These are phyloP conservation scores for Eucalyptus sideroxylon DNA, from an alignment of 345 rosid species.

Conservation along the genomic window DNA sequence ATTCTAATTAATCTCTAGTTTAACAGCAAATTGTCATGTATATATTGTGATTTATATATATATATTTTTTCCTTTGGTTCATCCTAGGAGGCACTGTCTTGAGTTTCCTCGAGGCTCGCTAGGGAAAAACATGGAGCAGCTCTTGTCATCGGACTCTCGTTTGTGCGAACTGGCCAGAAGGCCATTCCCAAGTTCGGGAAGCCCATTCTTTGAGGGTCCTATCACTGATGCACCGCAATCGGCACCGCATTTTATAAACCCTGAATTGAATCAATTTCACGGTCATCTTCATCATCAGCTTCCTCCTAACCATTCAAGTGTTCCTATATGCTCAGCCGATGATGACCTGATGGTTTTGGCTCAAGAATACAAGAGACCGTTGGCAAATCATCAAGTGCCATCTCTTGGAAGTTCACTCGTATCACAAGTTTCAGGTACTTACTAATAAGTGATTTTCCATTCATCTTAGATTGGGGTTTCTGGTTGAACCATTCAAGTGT, in stretches of 20 bases:
- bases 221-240: background rate
- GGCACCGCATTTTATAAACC: background rate
- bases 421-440: too few relatives aligned
- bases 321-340: too few relatives aligned
- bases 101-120: background rate
- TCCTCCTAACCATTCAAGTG: background rate
- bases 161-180: background rate
- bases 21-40: background rate
- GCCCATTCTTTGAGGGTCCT: background rate
- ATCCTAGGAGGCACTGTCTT: background rate
- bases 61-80: background rate
- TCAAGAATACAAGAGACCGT: too few relatives aligned
- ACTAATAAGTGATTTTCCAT: too few relatives aligned
- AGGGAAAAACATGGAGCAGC: background rate
- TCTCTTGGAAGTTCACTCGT: too few relatives aligned
- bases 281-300: background rate
- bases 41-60: background rate
- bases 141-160: background rate
- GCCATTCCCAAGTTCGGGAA: background rate
- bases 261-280: background rate
- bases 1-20: background rate
- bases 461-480: too few relatives aligned
- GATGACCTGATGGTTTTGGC: too few relatives aligned
- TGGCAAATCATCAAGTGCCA: too few relatives aligned
- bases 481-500: too few relatives aligned